Evolutionary conservation across 805 yeast species (phyloP).

Genomic region (Myxozyma mucilagina): DNA sequence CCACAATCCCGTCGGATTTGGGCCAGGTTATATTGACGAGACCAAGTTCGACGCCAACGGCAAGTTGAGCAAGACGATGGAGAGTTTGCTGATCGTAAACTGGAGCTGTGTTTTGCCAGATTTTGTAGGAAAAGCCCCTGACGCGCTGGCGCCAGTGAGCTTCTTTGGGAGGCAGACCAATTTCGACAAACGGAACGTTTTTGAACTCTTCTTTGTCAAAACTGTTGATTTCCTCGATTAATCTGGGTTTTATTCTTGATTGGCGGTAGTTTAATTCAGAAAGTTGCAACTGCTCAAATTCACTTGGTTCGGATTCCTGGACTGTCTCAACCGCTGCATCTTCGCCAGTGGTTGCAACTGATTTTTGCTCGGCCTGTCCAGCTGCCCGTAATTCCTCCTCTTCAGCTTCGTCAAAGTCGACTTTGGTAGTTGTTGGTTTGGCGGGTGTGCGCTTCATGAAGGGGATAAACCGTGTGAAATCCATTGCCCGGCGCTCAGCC

Average conservation of each 20-base stretch:
- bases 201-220: background rate
- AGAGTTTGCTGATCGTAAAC: conserved; percentile 8
- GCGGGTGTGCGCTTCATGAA: conserved; percentile 3
- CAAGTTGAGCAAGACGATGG: conserved; percentile 11
- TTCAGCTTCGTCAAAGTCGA: conserved; percentile 18
- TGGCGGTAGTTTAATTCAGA: conserved; percentile 15
- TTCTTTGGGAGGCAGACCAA: conserved; percentile 8
- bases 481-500: background rate
- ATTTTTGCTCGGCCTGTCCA: background rate
- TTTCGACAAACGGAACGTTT: conserved; percentile 8
- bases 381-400: conserved; percentile 13
- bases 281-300: conserved; percentile 13
- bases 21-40: conserved; percentile 17
- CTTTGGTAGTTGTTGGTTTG: background rate
- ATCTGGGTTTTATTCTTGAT: conserved; percentile 9
- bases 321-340: background rate
- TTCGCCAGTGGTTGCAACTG: background rate
- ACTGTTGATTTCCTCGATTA: background rate
- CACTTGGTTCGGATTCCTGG: background rate
- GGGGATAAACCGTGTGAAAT: conserved; percentile 3
- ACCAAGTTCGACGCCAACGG: conserved; percentile 21
- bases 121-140: conserved; percentile 7
- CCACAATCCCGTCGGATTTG: background rate
- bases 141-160: background rate
- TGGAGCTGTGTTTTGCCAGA: conserved; percentile 15